phyloP scores from a whole-genome alignment of 441 rosid genomes.

The Melastoma candidum region DNA sequence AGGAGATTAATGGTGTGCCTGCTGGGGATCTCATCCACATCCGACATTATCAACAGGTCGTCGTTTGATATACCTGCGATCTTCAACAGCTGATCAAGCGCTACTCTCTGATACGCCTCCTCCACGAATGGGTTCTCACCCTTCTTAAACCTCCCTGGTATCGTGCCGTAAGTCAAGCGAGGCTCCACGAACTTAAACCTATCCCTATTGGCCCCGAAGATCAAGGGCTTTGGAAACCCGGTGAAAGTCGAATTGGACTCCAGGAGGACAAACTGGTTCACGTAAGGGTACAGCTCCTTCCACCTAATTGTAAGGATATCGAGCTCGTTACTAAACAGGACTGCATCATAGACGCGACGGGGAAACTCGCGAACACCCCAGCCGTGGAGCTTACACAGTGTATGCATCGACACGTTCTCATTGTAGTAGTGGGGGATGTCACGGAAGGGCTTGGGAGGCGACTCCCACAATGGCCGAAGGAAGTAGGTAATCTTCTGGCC shows the following conservation, averaged over 20 bases:
- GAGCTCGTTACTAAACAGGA: neutral
- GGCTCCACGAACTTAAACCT: conserved; percentile 1
- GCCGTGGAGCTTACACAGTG: conserved; percentile 3
- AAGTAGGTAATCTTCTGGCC: conserved; percentile 6
- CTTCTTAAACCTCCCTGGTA: conserved; percentile 1
- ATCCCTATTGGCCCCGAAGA: neutral
- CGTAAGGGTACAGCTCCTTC: conserved; percentile 5
- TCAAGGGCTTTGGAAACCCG: neutral
- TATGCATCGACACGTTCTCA: conserved; percentile 3
- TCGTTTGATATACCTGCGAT: conserved; percentile 2
- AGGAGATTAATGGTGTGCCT: conserved; percentile 6
- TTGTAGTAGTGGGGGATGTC: conserved; percentile 6
- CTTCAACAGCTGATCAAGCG: conserved; percentile 1
- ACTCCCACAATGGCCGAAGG: conserved; percentile 4
- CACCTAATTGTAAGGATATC: neutral
- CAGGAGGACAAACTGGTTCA: conserved; percentile 5
- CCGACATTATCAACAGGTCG: conserved; percentile 5
- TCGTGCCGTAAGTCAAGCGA: conserved; percentile 1
- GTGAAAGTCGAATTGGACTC: conserved; percentile 6
- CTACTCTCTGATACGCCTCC: conserved; percentile 6
- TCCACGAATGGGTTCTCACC: conserved; percentile 2
- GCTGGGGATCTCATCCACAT: conserved; percentile 5
- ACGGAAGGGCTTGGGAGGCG: conserved; percentile 4
- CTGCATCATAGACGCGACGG: conserved; percentile 4
- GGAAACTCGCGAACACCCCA: conserved; percentile 1